Base-by-base conservation (phyloP, 1,284 basidiomycete genomes). In the Ceratorhiza oryzae-sativae region DNA sequence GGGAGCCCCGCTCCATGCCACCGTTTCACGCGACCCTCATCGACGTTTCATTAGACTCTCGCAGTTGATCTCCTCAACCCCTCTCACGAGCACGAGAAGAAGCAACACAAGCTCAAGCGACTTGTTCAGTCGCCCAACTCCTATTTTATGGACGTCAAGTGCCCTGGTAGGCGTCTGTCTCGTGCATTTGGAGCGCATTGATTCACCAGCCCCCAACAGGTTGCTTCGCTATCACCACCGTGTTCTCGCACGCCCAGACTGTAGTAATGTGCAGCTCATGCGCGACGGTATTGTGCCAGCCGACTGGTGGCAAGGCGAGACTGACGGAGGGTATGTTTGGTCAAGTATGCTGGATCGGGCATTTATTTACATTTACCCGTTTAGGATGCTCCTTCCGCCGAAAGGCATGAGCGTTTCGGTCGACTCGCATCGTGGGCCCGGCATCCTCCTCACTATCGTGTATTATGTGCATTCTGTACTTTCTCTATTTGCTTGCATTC, bases 131-230 rank as follows among this genome's bases (percentile, higher is more conserved):
- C 90, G 75, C 95, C 95, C 77, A 95, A 97, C 86, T 97, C 95
- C 56, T 98, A 96, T 86, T 99, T 98, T 86, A 99, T 99, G 97
- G 97, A 99, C 82, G 96, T 99, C 80, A 99, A 99, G 86, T 99
- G 97, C 86, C 92, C 97, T 80, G 94, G 95, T 92, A 73, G 75
- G 87, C 83, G 20, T 48, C 41, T n/a, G 36, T n/a, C 41, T 41
- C 58, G 58, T 46, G 58, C 39, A 60, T 60, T 60, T 60, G 51
- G 51, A 18, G 27, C 18, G 18, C 27, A 53, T 51, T 23, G 23
- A 48, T 45, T 42, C 53, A 20, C 41, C 25, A 8, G 4, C 60
- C 9, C 20, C 58, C 32, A n/a, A 3, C 68, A 92, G 93, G 93
- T 76, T 97, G 94, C 87, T 95, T 97, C 81, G 89, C 91, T 79